Conservation (phyloP, 78 protist species). For the Dictyostelium discoideum region DNA sequence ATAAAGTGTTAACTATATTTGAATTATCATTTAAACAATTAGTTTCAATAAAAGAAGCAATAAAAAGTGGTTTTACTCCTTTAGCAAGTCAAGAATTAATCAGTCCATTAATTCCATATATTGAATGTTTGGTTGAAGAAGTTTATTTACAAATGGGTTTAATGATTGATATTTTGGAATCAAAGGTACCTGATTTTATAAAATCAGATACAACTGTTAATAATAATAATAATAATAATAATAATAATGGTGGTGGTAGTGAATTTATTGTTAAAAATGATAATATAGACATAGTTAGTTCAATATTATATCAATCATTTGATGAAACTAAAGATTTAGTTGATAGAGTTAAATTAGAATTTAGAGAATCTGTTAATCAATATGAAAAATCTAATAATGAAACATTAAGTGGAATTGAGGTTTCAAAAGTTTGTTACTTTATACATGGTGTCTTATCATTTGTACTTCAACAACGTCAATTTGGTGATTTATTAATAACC, state of each 20-base stretch:
- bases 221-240: background rate
- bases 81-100: conserved; percentile 19
- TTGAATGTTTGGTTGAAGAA: conserved; percentile 50
- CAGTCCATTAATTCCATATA: conserved; percentile 33
- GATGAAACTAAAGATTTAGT: conserved; percentile 54
- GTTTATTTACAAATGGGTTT: conserved; percentile 69
- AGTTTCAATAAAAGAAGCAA: conserved; percentile 30
- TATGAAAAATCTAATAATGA: too few relatives aligned
- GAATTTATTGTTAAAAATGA: background rate
- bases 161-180: conserved; percentile 43
- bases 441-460: conserved; percentile 20
- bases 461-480: conserved; percentile 27
- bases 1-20: background rate
- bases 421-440: conserved; percentile 42
- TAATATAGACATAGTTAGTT: background rate
- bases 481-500: background rate
- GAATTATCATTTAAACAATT: conserved; percentile 34
- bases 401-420: too few relatives aligned
- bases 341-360: background rate
- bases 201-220: background rate
- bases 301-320: conserved; percentile 23
- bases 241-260: background rate
- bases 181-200: background rate
- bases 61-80: background rate
- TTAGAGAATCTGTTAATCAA: background rate